A percentile compares a stretch with the other conserved stretches of the same genome.
Evolutionary conservation across 2,329 filamentous ascomycete genomes (phyloP).

Genomic region (Talaromyces marneffei): DNA sequence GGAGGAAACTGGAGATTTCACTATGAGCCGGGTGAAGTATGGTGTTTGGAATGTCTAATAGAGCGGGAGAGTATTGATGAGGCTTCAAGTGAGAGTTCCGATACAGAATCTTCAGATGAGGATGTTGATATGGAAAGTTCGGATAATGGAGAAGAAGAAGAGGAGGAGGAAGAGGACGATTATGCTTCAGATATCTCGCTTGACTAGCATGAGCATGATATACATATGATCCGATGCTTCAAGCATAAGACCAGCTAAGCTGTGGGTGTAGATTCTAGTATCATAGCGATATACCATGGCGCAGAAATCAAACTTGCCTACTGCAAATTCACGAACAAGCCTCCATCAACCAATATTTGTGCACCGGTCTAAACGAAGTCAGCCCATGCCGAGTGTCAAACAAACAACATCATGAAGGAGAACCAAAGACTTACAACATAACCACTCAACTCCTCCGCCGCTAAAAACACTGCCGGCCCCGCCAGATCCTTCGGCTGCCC

Average conservation of each 20-base stretch:
- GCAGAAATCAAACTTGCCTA: slow-evolving; percentile 30
- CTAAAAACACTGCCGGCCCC: slow-evolving; percentile 79
- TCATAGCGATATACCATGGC: neutral
- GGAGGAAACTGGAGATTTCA: neutral
- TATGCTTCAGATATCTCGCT: neutral
- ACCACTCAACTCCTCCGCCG: slow-evolving; percentile 68
- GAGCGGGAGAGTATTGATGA: neutral
- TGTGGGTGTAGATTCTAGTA: neutral
- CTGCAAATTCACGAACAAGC: slow-evolving; percentile 83
- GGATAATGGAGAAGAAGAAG: neutral
- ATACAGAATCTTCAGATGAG: neutral
- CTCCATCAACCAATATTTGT: slow-evolving; percentile 80
- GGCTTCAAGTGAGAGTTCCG: neutral
- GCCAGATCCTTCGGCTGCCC: slow-evolving; percentile 68
- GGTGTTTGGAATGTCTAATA: neutral
- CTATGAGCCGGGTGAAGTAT: neutral
- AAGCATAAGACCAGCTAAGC: neutral
- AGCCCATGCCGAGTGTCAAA: neutral
- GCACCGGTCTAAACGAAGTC: slow-evolving; percentile 56
- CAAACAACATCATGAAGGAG: neutral
- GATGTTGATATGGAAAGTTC: neutral
- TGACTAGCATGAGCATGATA: neutral
- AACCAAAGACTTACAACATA: slow-evolving; percentile 54
- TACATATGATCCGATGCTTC: neutral
- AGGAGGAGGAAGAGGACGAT: neutral